phyloP scores from a whole-genome alignment of 2,329 filamentous ascomycete species.

The Chaetomiaceae sp. region DNA sequence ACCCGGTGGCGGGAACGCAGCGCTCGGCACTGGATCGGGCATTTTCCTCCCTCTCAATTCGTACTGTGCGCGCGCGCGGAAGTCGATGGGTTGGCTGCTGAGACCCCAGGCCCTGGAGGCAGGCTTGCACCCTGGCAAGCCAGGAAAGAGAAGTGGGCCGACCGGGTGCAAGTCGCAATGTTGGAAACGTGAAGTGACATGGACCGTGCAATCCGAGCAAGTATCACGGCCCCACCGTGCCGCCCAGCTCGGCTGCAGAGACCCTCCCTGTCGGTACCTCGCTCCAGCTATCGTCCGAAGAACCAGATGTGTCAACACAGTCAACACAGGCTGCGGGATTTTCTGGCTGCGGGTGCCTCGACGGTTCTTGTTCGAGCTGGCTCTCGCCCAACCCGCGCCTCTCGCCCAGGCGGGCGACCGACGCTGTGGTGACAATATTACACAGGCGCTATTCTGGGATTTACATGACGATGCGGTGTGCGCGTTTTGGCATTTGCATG shows the following conservation, averaged over 20 bases:
- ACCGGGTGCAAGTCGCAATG: conserved; percentile 26
- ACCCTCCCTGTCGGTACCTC: conserved; percentile 27
- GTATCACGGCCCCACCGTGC: conserved; percentile 25
- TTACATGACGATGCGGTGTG: conserved; percentile 1
- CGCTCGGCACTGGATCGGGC: conserved; percentile 17
- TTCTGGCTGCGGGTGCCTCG: conserved; percentile 22
- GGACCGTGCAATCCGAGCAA: conserved; percentile 26
- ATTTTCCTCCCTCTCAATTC: conserved; percentile 19
- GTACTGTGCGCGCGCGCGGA: conserved; percentile 18
- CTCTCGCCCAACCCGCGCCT: conserved; percentile 5
- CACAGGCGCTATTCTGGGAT: not conserved
- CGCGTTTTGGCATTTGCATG: not conserved
- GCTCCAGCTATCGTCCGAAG: conserved; percentile 20
- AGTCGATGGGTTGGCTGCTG: conserved; percentile 4
- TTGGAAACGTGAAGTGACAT: conserved; percentile 27
- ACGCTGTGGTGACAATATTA: not conserved
- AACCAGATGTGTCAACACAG: conserved; percentile 24
- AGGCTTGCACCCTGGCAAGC: conserved; percentile 12
- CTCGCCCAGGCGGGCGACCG: conserved; percentile 11
- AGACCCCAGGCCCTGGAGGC: conserved; percentile 16
- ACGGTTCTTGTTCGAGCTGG: conserved; percentile 4
- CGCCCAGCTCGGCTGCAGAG: conserved; percentile 19
- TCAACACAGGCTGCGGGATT: conserved; percentile 26
- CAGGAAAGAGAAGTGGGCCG: conserved; percentile 13
- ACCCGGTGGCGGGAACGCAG: not conserved